Evolutionary conservation across 768 basidiomycete genomes (phyloP).

Genomic region (Podaxis sp.): DNA sequence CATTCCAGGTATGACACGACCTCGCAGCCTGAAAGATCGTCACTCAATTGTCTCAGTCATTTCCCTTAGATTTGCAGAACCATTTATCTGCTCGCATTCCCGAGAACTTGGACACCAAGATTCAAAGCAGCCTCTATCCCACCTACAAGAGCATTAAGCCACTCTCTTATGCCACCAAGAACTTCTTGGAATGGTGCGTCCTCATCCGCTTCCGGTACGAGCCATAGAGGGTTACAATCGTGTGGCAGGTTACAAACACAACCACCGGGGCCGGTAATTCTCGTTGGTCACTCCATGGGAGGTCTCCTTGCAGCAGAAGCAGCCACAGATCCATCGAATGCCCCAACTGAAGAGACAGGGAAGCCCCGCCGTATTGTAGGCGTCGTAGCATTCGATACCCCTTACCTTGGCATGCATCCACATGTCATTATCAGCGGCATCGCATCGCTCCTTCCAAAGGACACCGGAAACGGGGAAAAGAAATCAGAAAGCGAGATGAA

Average conservation of each 20-base stretch:
- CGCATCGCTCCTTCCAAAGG: conserved; percentile 49
- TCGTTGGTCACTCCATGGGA: conserved; percentile 62
- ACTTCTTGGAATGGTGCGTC: conserved; percentile 55
- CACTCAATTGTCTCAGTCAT: conserved; percentile 36
- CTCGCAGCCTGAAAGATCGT: not conserved
- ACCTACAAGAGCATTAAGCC: conserved; percentile 61
- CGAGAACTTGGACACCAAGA: conserved; percentile 32
- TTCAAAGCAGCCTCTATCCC: conserved; percentile 54
- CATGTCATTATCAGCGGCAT: conserved; percentile 59
- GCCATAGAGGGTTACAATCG: not conserved
- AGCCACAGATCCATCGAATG: conserved; percentile 42
- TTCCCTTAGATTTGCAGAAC: conserved; percentile 54
- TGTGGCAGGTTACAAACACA: conserved; percentile 49
- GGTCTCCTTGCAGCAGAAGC: conserved; percentile 60
- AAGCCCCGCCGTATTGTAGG: conserved; percentile 48
- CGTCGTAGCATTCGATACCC: conserved; percentile 58
- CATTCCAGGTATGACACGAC: conserved; percentile 45
- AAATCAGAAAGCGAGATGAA: conserved; percentile 43
- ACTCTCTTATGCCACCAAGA: conserved; percentile 47
- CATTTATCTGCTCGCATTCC: conserved; percentile 37
- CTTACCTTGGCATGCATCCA: conserved; percentile 62
- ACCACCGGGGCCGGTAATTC: conserved; percentile 54
- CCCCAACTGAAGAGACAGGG: conserved; percentile 25
- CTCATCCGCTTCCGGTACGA: not conserved
- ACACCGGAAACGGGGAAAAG: conserved; percentile 26